These are phyloP conservation scores for Colletotrichum acutatum DNA, from an alignment of 2,329 filamentous ascomycete species.

Conservation along the genomic window DNA sequence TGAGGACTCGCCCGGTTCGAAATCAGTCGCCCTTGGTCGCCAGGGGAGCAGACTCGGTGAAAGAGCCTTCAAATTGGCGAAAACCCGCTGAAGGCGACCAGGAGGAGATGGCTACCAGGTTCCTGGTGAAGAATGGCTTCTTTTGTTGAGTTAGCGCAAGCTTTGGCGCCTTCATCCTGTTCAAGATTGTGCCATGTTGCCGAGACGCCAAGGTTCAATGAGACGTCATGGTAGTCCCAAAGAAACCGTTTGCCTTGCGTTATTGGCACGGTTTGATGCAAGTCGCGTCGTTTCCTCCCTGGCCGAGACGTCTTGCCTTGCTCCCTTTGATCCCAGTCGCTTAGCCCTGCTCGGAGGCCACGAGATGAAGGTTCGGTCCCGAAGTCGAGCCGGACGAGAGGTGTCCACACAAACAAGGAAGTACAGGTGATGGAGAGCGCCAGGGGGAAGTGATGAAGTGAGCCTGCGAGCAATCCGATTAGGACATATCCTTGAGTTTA, in stretches of 20 bases:
- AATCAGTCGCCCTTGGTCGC: neutral
- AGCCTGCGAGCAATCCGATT: neutral
- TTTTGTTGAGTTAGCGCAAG: neutral
- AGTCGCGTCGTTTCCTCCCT: slow-evolving; percentile 8
- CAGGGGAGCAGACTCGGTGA: neutral
- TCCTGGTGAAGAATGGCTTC: slow-evolving; percentile 5
- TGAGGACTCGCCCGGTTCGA: neutral
- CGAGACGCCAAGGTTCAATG: neutral
- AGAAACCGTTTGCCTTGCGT: neutral
- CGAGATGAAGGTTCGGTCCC: neutral
- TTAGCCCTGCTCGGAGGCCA: neutral
- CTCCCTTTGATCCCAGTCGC: neutral
- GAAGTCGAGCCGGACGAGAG: neutral
- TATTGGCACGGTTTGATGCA: neutral
- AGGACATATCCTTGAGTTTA: neutral
- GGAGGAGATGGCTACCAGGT: neutral
- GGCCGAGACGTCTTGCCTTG: neutral
- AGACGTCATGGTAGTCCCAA: neutral
- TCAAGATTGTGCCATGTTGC: neutral
- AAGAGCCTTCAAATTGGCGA: neutral
- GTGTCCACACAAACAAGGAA: neutral
- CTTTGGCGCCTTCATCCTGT: neutral
- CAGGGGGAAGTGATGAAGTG: neutral
- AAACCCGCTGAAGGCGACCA: neutral
- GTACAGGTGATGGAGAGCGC: neutral